Evolutionary conservation across 257 asterid genomes (phyloP).

Genomic region (Salvia splendens): DNA sequence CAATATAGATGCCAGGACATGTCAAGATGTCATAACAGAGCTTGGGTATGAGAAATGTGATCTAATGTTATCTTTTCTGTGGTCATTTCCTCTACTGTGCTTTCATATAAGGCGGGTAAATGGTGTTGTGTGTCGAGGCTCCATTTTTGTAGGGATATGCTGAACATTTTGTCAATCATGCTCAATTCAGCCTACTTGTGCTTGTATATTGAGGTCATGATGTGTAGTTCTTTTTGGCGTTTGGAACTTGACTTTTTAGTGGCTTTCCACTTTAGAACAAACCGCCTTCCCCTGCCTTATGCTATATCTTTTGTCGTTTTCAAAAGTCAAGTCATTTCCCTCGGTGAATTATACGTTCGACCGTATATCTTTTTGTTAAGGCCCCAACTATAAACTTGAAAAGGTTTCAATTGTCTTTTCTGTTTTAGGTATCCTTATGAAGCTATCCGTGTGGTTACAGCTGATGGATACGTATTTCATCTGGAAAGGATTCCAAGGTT

Average conservation of each 20-base stretch:
- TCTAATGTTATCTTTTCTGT: background rate
- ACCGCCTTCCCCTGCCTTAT: too few relatives aligned
- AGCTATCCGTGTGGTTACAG: conserved; percentile 84
- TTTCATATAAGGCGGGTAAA: background rate
- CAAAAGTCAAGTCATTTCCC: background rate
- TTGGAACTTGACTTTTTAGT: conserved; percentile 9
- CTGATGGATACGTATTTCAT: conserved; percentile 93
- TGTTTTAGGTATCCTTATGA: conserved; percentile 86
- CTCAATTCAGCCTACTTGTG: background rate
- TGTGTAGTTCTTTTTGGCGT: background rate
- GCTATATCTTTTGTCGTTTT: background rate
- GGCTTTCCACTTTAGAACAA: background rate
- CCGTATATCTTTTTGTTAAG: too few relatives aligned
- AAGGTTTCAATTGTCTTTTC: conserved; percentile 11
- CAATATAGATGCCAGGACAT: conserved; percentile 96
- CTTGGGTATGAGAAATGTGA: conserved; percentile 69
- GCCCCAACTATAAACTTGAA: too few relatives aligned
- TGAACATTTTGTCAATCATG: conserved; percentile 1
- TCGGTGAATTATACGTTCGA: background rate
- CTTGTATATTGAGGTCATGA: conserved; percentile 15
- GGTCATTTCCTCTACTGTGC: conserved; percentile 4
- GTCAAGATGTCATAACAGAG: conserved; percentile 93
- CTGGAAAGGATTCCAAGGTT: conserved; percentile 97
- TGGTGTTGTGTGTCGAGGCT: conserved; percentile 9
- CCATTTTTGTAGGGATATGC: conserved; percentile 10